Base-by-base conservation (phyloP, 2,329 filamentous ascomycete genomes). In the Cladosporium velox region DNA sequence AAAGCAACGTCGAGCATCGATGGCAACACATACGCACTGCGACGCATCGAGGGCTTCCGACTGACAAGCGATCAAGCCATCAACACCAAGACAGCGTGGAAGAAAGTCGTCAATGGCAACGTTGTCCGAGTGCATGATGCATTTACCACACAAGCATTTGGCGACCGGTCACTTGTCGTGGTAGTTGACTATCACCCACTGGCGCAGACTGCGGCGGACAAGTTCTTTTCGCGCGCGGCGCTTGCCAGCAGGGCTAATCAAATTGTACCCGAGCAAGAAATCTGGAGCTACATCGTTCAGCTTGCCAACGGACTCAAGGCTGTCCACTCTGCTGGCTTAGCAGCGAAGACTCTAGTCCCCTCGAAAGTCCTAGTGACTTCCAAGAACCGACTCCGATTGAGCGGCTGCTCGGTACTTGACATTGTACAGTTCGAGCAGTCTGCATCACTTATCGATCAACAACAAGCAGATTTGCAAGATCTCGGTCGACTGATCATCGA, bases 201-300 rank as follows among this genome's bases (percentile, higher is more conserved):
- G 24, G 92, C 94, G 2, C 96, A 95, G 78, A 97, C 94, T 0
- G 85, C 99, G 28, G 87, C 90, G 38, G 94, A 98, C 74, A 87
- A 91, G 72, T 91, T 97, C 73, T 88, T 93, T 72, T 75, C 79
- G 59, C 61, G 73, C 49, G 41, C 68, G 26, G 49, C 64, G 44
- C 54, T 67, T 12, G 59, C 62, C 35, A 66, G 55, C 57, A 67
- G 70, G 58, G 65, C 64, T 18, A 65, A 72, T 66, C 73, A 72
- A 47, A 64, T 74, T 21, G 70, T 68, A 72, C 81, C 26, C 34
- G 94, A 98, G 77, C 87, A 88, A 65, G 84, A 92, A 1, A 79
- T 99, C 1, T 99, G 95, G 95, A 88, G 88, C 54, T 99, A 98
- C 76, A 88, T 97, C 67, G 90, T 93, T 6, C 95, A 99, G 77